Evolutionary conservation across 805 yeast genomes (phyloP).

Genomic region (Metschnikowia drakensbergensis): DNA sequence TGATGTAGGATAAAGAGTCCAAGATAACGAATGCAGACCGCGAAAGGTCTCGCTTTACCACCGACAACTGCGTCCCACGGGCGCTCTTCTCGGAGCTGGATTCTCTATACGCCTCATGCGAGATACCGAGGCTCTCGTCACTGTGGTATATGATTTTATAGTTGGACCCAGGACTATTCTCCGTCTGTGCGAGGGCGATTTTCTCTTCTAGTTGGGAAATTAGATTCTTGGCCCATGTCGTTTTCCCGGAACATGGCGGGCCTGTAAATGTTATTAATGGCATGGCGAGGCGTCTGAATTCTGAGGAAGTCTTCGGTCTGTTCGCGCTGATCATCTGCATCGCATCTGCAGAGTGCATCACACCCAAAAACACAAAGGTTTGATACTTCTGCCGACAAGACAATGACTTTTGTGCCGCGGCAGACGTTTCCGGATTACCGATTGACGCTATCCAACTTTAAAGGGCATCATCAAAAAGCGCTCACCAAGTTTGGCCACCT

Average conservation of each 20-base stretch:
- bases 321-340: neutral
- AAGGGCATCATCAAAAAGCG: slow-evolving; percentile 88
- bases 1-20: slow-evolving; percentile 85
- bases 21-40: slow-evolving; percentile 71
- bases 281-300: slow-evolving; percentile 43
- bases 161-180: slow-evolving; percentile 48
- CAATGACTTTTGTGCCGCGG: slow-evolving; percentile 60
- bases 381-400: neutral
- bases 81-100: slow-evolving; percentile 75
- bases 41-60: slow-evolving; percentile 77
- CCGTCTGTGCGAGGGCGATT: slow-evolving; percentile 35
- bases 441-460: slow-evolving; percentile 70
- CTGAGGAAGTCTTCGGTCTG: neutral
- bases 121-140: slow-evolving; percentile 74
- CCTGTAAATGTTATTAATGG: slow-evolving; percentile 85
- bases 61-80: slow-evolving; percentile 81
- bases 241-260: slow-evolving; percentile 80
- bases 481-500: slow-evolving; percentile 60
- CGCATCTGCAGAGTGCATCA: neutral
- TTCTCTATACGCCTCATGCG: slow-evolving; percentile 64
- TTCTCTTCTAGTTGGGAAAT: slow-evolving; percentile 43
- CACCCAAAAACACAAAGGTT: neutral
- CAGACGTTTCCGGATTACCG: slow-evolving; percentile 67
- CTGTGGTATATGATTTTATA: slow-evolving; percentile 64
- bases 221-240: slow-evolving; percentile 64